These are phyloP conservation scores for Cucurbita ficifolia DNA, from an alignment of 306 rosid species.

Conservation along the genomic window DNA sequence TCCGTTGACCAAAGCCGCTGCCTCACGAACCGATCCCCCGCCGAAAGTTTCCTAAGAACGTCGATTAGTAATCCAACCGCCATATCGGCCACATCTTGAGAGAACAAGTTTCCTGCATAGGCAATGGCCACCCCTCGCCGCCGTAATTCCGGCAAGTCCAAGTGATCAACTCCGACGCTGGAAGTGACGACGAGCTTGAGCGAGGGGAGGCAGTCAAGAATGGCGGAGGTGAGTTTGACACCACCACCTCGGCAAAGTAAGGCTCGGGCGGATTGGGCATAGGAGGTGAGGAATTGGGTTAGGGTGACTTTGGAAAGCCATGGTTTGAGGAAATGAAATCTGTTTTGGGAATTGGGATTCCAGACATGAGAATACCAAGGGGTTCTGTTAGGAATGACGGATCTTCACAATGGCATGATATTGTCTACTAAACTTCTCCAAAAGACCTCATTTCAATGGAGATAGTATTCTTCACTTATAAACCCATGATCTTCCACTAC, in stretches of 20 bases:
- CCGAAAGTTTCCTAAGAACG: background rate
- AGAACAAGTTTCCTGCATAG: background rate
- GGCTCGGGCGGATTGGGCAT: background rate
- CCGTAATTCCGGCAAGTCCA: background rate
- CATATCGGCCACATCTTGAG: background rate
- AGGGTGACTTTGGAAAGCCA: background rate
- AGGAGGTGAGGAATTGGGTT: background rate
- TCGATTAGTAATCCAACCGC: background rate
- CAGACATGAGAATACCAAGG: background rate
- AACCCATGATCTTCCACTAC: too few species aligned
- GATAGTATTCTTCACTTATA: too few species aligned
- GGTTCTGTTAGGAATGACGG: too few species aligned
- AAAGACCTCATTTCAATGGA: too few species aligned
- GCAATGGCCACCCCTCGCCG: background rate
- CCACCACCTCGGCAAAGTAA: background rate
- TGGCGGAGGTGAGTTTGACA: background rate
- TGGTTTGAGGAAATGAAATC: background rate
- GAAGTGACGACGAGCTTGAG: background rate
- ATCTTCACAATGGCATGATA: too few species aligned
- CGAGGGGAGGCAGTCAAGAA: background rate
- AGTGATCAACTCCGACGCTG: conserved; percentile 1
- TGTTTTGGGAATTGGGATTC: conserved; percentile 3
- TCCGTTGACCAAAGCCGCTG: background rate
- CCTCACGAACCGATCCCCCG: background rate
- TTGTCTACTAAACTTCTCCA: too few species aligned